These are phyloP conservation scores for Kalanchoe fedtschenkoi DNA, from an alignment of 164 flowering plant species.

Conservation along the genomic window DNA sequence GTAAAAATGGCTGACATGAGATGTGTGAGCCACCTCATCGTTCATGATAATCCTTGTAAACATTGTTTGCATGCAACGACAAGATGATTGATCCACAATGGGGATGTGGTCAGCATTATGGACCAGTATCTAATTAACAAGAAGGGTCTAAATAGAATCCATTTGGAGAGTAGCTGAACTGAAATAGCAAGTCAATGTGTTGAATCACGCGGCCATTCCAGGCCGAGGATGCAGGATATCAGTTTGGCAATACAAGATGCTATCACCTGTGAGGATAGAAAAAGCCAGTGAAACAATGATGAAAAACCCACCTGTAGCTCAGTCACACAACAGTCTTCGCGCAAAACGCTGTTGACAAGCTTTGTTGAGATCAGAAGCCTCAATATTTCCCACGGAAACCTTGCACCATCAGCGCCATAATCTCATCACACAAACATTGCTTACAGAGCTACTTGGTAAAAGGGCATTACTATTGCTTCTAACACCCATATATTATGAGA, in stretches of 20 bases:
- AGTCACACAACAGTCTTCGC: conserved; percentile 33
- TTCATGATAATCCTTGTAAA: background rate
- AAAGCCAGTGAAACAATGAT: conserved; percentile 24
- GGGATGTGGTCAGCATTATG: conserved; percentile 60
- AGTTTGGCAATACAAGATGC: conserved; percentile 85
- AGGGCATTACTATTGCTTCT: no score
- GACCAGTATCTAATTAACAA: conserved; percentile 53
- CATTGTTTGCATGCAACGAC: conserved; percentile 48
- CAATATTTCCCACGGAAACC: conserved; percentile 39
- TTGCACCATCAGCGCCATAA: conserved; percentile 62
- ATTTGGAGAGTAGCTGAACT: conserved; percentile 81
- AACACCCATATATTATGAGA: no score
- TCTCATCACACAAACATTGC: background rate
- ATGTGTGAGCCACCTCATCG: background rate
- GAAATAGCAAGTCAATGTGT: conserved; percentile 82
- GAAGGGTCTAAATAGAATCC: conserved; percentile 59
- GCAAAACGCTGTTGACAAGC: conserved; percentile 48
- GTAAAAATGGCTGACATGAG: no score
- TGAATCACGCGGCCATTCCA: conserved; percentile 44
- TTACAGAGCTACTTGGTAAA: background rate
- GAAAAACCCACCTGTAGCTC: conserved; percentile 25
- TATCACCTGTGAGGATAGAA: conserved; percentile 60
- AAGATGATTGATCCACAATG: conserved; percentile 63
- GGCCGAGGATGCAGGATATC: conserved; percentile 87
- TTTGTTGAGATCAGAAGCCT: conserved; percentile 64